These are phyloP conservation scores for Nannochloris sp. DNA, from an alignment of 139 green algal species.

Conservation along the genomic window DNA sequence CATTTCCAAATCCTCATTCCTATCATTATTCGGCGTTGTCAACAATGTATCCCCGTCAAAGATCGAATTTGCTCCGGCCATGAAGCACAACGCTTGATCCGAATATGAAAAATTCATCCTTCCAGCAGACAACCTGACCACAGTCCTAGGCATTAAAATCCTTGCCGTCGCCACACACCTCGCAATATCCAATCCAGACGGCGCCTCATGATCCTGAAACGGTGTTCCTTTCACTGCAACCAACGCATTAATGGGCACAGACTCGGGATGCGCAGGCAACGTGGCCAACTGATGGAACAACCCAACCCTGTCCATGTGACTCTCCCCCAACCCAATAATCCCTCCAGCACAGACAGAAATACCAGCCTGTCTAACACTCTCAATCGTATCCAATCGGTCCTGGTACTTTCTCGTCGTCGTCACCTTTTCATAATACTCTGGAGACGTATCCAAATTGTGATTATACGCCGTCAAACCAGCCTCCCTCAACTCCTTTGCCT, in stretches of 20 bases:
- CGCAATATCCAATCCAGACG: slow-evolving; percentile 71
- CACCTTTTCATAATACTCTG: slow-evolving; percentile 90
- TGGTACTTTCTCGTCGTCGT: slow-evolving; percentile 89
- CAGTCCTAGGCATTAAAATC: slow-evolving; percentile 84
- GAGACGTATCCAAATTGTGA: slow-evolving; percentile 97
- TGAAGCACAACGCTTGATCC: slow-evolving; percentile 84
- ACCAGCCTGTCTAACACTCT: slow-evolving; percentile 78
- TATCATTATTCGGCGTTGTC: slow-evolving; percentile 93
- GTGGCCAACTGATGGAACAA: slow-evolving; percentile 88
- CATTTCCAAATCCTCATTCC: slow-evolving; percentile 56
- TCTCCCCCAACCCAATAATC: slow-evolving; percentile 90
- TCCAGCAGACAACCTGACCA: slow-evolving; percentile 88
- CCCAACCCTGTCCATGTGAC: slow-evolving; percentile 65
- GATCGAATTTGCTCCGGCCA: slow-evolving; percentile 96
- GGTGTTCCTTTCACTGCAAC: slow-evolving; percentile 89
- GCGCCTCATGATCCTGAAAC: slow-evolving; percentile 49
- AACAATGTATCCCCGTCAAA: slow-evolving; percentile 98
- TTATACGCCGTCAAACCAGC: slow-evolving; percentile 98
- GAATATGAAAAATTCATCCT: slow-evolving; percentile 42
- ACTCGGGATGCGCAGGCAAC: slow-evolving; percentile 91
- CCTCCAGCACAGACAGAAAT: slow-evolving; percentile 93
- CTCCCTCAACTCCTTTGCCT: slow-evolving; percentile 76
- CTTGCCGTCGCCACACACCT: slow-evolving; percentile 90
- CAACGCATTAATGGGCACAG: slow-evolving; percentile 94
- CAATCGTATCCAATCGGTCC: slow-evolving; percentile 83